Evolutionary conservation across 805 yeast genomes (phyloP).

Genomic region (Teunomyces cretensis): DNA sequence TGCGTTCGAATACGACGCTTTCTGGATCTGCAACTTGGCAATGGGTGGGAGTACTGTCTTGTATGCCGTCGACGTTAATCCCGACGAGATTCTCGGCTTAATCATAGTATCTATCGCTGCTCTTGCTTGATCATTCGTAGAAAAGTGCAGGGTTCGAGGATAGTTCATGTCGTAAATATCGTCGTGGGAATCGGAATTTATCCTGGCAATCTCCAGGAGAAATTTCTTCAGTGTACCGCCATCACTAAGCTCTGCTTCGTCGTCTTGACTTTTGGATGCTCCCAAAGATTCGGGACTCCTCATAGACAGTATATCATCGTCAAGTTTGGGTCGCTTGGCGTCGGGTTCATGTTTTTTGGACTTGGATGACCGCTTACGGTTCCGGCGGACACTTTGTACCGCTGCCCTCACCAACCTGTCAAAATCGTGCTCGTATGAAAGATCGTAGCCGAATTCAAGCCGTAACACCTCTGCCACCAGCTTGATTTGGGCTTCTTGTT

Average conservation of each 20-base stretch:
- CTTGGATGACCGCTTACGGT: slow-evolving; percentile 64
- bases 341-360: slow-evolving; percentile 16
- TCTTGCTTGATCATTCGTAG: slow-evolving; percentile 40
- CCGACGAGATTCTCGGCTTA: slow-evolving; percentile 31
- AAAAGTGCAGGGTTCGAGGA: slow-evolving; percentile 25
- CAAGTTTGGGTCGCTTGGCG: slow-evolving; percentile 5
- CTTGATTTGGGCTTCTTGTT: slow-evolving; percentile 81
- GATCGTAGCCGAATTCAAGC: slow-evolving; percentile 72
- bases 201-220: slow-evolving; percentile 34
- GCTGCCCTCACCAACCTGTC: slow-evolving; percentile 92
- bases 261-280: slow-evolving; percentile 2
- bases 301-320: neutral
- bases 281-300: neutral
- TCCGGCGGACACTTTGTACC: slow-evolving; percentile 87
- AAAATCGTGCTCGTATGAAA: slow-evolving; percentile 63
- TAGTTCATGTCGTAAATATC: slow-evolving; percentile 35
- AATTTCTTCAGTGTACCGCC: slow-evolving; percentile 13
- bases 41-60: slow-evolving; percentile 1
- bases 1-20: slow-evolving; percentile 1
- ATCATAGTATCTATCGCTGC: slow-evolving; percentile 49
- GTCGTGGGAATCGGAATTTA: slow-evolving; percentile 35
- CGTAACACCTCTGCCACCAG: slow-evolving; percentile 76
- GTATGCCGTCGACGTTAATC: slow-evolving; percentile 4
- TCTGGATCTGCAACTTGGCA: slow-evolving; percentile 2
- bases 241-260: slow-evolving; percentile 4